Conservation (phyloP, 2,329 filamentous ascomycete species). For the Xenosphaeropsis pyriputrescens region DNA sequence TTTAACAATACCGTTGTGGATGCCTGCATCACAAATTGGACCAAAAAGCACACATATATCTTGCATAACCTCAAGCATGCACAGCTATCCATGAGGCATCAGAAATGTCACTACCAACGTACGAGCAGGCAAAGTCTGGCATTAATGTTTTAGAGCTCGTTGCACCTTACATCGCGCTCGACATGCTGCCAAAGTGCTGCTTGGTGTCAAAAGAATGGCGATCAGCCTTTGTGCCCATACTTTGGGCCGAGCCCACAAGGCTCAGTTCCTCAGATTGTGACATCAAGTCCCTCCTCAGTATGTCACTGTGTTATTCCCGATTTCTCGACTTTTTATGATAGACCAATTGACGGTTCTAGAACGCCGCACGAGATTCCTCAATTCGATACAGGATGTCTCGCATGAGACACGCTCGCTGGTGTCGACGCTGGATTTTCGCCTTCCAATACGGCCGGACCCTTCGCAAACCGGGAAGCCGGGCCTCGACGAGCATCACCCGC, state of each 20-base stretch:
- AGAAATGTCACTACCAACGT: slow-evolving; percentile 10
- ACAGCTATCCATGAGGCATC: not conserved
- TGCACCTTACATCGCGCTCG: slow-evolving; percentile 6
- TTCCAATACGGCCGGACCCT: not conserved
- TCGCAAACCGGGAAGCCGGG: no score
- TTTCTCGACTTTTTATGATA: not conserved
- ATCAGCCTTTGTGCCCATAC: slow-evolving; percentile 2
- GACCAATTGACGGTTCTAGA: not conserved
- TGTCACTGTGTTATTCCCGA: not conserved
- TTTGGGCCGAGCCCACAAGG: slow-evolving; percentile 11
- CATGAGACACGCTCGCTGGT: slow-evolving; percentile 26
- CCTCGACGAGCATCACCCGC: not conserved
- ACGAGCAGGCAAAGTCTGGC: slow-evolving; percentile 5
- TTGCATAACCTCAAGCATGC: not conserved
- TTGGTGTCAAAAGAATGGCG: slow-evolving; percentile 8
- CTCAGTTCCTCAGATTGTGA: slow-evolving; percentile 1
- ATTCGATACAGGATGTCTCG: slow-evolving; percentile 11
- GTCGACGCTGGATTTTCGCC: slow-evolving; percentile 31
- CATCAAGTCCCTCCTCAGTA: not conserved
- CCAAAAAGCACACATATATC: not conserved
- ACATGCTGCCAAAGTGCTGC: slow-evolving; percentile 3
- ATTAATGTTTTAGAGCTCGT: slow-evolving; percentile 4
- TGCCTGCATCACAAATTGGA: not conserved
- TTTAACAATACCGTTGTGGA: not conserved
- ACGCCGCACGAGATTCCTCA: slow-evolving; percentile 15